Evolutionary conservation across 2,329 filamentous ascomycete genomes (phyloP).

Genomic region (Sclerotinia spermophila): DNA sequence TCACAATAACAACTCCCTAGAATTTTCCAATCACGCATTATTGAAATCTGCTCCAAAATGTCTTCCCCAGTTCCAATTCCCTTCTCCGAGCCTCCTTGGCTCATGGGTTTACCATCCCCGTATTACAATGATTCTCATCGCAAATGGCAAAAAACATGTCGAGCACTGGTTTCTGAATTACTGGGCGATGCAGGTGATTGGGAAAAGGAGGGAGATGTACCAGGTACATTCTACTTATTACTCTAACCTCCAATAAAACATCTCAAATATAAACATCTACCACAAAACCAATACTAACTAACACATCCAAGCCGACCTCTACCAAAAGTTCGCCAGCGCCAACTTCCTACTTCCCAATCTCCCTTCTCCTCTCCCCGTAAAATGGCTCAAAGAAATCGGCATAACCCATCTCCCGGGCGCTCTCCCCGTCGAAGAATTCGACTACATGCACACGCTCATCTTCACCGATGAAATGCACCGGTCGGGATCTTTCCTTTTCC

Average conservation of each 20-base stretch:
- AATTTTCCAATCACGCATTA: not conserved
- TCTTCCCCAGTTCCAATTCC: slow-evolving; percentile 45
- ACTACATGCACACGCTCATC: slow-evolving; percentile 67
- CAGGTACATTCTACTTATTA: not conserved
- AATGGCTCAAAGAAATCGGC: slow-evolving; percentile 62
- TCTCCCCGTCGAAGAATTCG: slow-evolving; percentile 68
- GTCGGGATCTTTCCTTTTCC: slow-evolving; percentile 48
- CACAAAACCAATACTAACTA: slow-evolving; percentile 46
- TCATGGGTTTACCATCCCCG: slow-evolving; percentile 65
- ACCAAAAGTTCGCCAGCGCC: slow-evolving; percentile 57
- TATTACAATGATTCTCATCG: slow-evolving; percentile 66
- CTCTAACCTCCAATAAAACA: not conserved
- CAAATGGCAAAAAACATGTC: slow-evolving; percentile 64
- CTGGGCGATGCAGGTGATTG: slow-evolving; percentile 62
- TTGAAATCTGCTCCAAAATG: not conserved
- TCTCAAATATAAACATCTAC: not conserved
- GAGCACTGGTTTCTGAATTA: slow-evolving; percentile 61
- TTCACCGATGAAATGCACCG: slow-evolving; percentile 67
- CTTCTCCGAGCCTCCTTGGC: slow-evolving; percentile 70
- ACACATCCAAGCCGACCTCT: slow-evolving; percentile 46
- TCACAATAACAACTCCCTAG: too few species aligned
- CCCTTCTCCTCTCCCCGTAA: slow-evolving; percentile 64
- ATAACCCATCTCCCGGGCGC: slow-evolving; percentile 64
- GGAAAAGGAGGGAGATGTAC: slow-evolving; percentile 53
- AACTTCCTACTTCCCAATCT: slow-evolving; percentile 70